phyloP scores from a whole-genome alignment of 352 stramenopile genomes.

The Phytophthora colocasiae region DNA sequence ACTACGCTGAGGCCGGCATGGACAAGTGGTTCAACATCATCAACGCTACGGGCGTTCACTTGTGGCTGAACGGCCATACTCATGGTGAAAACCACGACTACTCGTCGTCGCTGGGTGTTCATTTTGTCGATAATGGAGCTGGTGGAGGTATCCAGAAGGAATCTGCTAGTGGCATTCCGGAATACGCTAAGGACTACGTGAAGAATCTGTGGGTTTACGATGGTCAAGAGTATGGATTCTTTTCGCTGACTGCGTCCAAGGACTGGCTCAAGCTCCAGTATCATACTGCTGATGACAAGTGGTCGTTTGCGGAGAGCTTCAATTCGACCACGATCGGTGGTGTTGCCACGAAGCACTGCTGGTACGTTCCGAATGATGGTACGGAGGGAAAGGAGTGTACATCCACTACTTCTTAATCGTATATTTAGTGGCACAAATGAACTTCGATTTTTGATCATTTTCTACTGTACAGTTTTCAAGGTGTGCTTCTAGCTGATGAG shows the following conservation, averaged over 20 bases:
- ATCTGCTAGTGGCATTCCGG: conserved; percentile 66
- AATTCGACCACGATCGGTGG: conserved; percentile 47
- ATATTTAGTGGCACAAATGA: not conserved
- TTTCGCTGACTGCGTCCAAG: conserved; percentile 56
- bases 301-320: conserved; percentile 59
- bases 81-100: conserved; percentile 75
- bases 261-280: conserved; percentile 76
- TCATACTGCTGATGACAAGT: conserved; percentile 63
- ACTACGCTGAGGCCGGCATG: conserved; percentile 41
- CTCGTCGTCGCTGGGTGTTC: conserved; percentile 50
- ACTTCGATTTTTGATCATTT: too few relatives aligned
- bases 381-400: conserved; percentile 39
- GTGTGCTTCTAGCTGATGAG: too few relatives aligned
- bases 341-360: conserved; percentile 70
- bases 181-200: conserved; percentile 56
- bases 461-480: too few relatives aligned
- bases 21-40: conserved; percentile 56
- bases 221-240: conserved; percentile 71
- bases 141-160: conserved; percentile 74
- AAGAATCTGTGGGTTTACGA: conserved; percentile 66
- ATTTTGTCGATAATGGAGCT: conserved; percentile 79
- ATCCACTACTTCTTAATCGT: conserved; percentile 15
- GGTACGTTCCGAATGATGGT: conserved; percentile 65
- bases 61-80: conserved; percentile 58
- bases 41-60: conserved; percentile 38